Evolutionary conservation across 2,329 filamentous ascomycete genomes (phyloP).

Genomic region (Penicillium concentricum): DNA sequence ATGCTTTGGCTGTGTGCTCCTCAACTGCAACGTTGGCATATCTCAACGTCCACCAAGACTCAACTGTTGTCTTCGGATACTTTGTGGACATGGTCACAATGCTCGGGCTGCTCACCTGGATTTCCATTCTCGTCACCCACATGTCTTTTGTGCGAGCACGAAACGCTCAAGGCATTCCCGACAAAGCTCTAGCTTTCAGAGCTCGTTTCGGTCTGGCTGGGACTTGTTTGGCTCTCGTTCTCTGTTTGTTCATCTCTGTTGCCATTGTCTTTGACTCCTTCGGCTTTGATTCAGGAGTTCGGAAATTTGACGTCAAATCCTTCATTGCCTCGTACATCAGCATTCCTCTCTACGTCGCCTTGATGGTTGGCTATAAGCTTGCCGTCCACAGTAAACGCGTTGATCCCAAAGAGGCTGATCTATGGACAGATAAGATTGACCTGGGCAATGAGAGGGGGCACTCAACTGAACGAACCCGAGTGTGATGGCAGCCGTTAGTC

Average conservation of each 20-base stretch:
- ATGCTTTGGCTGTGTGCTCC: constrained; percentile 61
- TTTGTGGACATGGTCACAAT: constrained; percentile 67
- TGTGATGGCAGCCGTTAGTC: not conserved
- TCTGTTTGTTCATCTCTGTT: constrained; percentile 70
- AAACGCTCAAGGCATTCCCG: constrained; percentile 57
- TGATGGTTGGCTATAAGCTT: constrained; percentile 67
- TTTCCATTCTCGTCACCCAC: constrained; percentile 66
- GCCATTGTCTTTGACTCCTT: constrained; percentile 80
- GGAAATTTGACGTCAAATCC: constrained; percentile 65
- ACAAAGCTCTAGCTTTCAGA: constrained; percentile 59
- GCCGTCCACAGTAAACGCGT: constrained; percentile 55
- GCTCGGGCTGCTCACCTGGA: constrained; percentile 65
- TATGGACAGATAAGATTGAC: constrained; percentile 50
- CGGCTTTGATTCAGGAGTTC: constrained; percentile 43
- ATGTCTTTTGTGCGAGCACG: constrained; percentile 65
- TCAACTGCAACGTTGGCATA: constrained; percentile 65
- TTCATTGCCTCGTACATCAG: constrained; percentile 75
- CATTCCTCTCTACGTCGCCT: constrained; percentile 68
- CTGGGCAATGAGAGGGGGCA: not conserved
- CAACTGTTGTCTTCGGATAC: constrained; percentile 59
- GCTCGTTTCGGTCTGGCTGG: constrained; percentile 70
- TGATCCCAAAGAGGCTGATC: constrained; percentile 60
- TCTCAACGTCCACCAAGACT: constrained; percentile 59
- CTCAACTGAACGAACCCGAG: not conserved
- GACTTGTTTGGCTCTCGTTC: constrained; percentile 63